These are phyloP conservation scores for Diaporthe vexans DNA, from an alignment of 2,329 filamentous ascomycete species.

Conservation along the genomic window DNA sequence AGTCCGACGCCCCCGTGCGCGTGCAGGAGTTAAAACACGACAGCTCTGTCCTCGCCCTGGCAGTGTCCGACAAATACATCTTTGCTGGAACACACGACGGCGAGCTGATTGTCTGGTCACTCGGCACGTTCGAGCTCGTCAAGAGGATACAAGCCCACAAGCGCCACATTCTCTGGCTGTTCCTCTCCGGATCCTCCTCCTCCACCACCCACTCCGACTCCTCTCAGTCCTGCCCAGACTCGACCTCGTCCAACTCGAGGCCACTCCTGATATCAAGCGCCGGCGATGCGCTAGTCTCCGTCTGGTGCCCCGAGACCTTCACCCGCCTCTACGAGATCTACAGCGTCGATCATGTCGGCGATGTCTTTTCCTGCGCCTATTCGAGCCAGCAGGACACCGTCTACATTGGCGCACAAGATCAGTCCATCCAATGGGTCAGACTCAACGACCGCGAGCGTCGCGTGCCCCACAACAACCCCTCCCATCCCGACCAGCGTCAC, in stretches of 20 bases:
- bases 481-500: conserved; percentile 81
- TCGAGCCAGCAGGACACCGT: conserved; percentile 83
- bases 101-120: conserved; percentile 91
- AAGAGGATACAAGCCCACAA: conserved; percentile 88
- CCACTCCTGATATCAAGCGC: conserved; percentile 89
- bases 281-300: conserved; percentile 93
- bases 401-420: conserved; percentile 94
- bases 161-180: conserved; percentile 89
- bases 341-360: conserved; percentile 93
- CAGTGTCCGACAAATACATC: conserved; percentile 83
- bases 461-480: conserved; percentile 73
- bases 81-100: conserved; percentile 95
- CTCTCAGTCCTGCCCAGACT: conserved; percentile 51
- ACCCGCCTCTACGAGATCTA: conserved; percentile 89
- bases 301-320: conserved; percentile 87
- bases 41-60: conserved; percentile 86
- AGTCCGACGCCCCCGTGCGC: conserved; percentile 67
- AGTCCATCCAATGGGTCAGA: conserved; percentile 93
- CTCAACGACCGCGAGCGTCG: conserved; percentile 74
- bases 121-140: conserved; percentile 87
- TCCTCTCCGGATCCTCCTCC: conserved; percentile 79
- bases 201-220: conserved; percentile 13
- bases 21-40: conserved; percentile 82
- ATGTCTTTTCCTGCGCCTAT: conserved; percentile 96
- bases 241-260: conserved; percentile 69